Base-by-base conservation (phyloP, 2,329 filamentous ascomycete genomes). In the Penicillium expansum region DNA sequence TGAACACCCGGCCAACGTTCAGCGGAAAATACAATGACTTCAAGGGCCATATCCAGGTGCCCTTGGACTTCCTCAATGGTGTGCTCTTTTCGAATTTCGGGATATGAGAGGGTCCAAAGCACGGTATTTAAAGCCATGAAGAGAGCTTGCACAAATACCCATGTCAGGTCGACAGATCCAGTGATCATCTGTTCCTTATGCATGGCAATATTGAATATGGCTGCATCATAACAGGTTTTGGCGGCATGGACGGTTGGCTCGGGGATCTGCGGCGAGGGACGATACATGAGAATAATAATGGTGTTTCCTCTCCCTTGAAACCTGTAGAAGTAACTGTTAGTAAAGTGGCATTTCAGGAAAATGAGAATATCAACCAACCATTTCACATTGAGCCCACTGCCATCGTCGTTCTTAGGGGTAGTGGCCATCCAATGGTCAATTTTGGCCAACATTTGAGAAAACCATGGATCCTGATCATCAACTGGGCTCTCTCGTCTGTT, bases 51-150 rank as follows among this genome's bases (percentile, higher is more conserved):
- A 47, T 87, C 82, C 42, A 96, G 82, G 63, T 94, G 83, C 27
- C 84, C 80, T 67, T 93, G 86, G 0, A 96, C 88, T 61, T 94
- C 88, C 43, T 91, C 86, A 20, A 87, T 85, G 4, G 82, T 73
- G 70, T 96, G 88, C 18, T 84, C 79, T 52, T 84, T 83, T 44
- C 94, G 87, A 24, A 97, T 87, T 62, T 93, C 89, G 4, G 88
- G 83, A 69, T 96, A 97, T 1, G 92, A 96, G 8, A 96, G 83
- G 1, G 90, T 86, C 94, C 94, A 99, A 0, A 99, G 82, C 48
- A 97, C 83, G 5, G 91, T 92, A 70, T 96, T 97, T 56, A 97
- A 83, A 5, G 90, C 87, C 86, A 95, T 94, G 77, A 95, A 97
- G 39, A 97, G 83, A 20, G 89, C 87, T 57, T 96, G 83, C 1